Base-by-base conservation (phyloP, 129 eudicot species). In the Heracleum sosnowskyi region DNA sequence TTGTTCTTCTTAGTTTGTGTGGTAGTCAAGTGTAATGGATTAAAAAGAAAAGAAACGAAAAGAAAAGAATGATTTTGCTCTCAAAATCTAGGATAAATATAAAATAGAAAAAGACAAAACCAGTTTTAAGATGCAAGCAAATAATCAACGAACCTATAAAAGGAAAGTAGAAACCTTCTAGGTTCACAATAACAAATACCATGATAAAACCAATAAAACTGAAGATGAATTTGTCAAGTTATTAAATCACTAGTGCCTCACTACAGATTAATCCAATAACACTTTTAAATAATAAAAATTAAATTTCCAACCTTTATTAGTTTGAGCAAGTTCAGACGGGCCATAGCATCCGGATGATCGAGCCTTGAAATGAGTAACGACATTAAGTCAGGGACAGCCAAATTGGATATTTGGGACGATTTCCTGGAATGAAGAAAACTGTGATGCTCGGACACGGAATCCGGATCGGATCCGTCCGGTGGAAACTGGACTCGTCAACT, bases 331-430 rank as follows among this genome's bases (percentile, higher is more conserved):
- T 90, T 92, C 80, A 95, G 88, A 39, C 99, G 99, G 69, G 96
- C 97, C 66, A 95, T 95, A 55, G 99, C 96, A 78, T 95, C 99
- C 74, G 79, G 97, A 81, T 95, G 97, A 79, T 95, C 96, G 46
- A 95, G 99, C 79, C 97, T 88, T 12, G 91, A 85, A 45, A 95
- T 86, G 42, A 95, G 91, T 87, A 95, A 83, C 41, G 99, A 95
- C 17, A 92, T 95, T 84, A 95, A 81, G 34, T 97, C 99, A 80
- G 87, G 90, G 69, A 89, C 97, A 80, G 95, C 99, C 84, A 95
- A 83, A 36, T 92, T 92, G 35, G 92, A 92, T 72, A 92, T 91
- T 62, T 91, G 92, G 44, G 96, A 86, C 44, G 99, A 95, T 95
- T 95, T 95, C 91, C 97, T 95, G 93, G 79, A 83, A 24, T 76